These are phyloP conservation scores for Purpureocillium lavendulum DNA, from an alignment of 2,329 filamentous ascomycete genomes.

Conservation along the genomic window DNA sequence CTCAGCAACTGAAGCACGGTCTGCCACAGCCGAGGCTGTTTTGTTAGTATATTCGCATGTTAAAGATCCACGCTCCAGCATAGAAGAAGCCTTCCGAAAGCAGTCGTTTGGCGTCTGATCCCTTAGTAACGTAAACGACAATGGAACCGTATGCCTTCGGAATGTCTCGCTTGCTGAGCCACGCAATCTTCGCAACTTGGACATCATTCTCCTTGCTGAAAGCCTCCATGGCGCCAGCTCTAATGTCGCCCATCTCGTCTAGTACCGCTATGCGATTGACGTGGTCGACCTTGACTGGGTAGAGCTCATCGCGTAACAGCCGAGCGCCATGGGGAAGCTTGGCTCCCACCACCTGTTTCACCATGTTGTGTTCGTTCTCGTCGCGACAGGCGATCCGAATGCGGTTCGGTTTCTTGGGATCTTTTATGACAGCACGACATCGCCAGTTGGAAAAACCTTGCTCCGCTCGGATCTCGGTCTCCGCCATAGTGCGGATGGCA, in stretches of 20 bases:
- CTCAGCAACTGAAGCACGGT: constrained; percentile 8
- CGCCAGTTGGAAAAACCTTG: no score
- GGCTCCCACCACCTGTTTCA: no score
- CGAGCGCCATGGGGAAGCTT: no score
- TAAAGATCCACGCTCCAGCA: constrained; percentile 5
- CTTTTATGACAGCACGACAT: no score
- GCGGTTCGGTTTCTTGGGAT: no score
- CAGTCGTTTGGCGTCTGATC: constrained; percentile 8
- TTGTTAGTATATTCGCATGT: constrained; percentile 1
- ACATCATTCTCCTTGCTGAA: constrained; percentile 15
- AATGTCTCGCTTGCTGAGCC: constrained; percentile 13
- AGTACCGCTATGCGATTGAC: constrained; percentile 11
- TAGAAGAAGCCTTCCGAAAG: constrained; percentile 13
- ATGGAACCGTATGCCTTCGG: constrained; percentile 17
- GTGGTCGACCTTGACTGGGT: neutral
- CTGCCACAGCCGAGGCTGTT: constrained; percentile 3
- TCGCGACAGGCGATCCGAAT: no score
- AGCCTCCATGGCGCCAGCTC: constrained; percentile 6
- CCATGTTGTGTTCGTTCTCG: no score
- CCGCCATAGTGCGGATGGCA: no score
- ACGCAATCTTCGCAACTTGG: constrained; percentile 13
- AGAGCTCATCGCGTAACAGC: no score
- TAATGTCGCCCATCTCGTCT: constrained; percentile 10
- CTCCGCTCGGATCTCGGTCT: no score
- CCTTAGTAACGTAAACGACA: constrained; percentile 13